These are phyloP conservation scores for Dendrocalamus latiflorus DNA, from an alignment of 202 grass and related monocot genomes.

Conservation along the genomic window DNA sequence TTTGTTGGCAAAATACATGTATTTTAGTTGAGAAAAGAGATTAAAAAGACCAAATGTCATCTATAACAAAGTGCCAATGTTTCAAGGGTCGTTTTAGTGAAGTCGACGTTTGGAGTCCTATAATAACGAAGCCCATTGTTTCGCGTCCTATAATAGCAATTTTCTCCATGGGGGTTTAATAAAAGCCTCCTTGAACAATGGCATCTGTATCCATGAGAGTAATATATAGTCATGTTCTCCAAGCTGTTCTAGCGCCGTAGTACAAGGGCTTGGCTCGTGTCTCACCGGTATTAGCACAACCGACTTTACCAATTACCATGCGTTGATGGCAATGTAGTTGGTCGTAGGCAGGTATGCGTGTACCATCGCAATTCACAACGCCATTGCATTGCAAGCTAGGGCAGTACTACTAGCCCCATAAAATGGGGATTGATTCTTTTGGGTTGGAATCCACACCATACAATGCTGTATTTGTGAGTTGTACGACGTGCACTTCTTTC, in stretches of 20 bases:
- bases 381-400: not conserved
- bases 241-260: conserved; percentile 10
- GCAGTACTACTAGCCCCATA: not conserved
- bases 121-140: too few species aligned
- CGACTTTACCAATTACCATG: not conserved
- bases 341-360: not conserved
- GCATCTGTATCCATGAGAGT: too few species aligned
- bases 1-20: too few species aligned
- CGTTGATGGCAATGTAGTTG: not conserved
- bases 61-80: too few species aligned
- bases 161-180: too few species aligned
- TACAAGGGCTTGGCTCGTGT: conserved; percentile 5
- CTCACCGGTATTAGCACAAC: not conserved
- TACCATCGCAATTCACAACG: not conserved
- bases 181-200: conserved; percentile 11
- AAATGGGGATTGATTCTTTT: not conserved
- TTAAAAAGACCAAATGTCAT: too few species aligned
- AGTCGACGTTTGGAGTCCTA: too few species aligned
- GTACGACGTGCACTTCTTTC: not conserved
- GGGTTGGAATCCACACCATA: not conserved
- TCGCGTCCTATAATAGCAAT: too few species aligned
- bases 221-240: conserved; percentile 9
- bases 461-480: not conserved
- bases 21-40: too few species aligned
- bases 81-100: too few species aligned